Conservation (phyloP, 768 basidiomycete species). For the Mycena albidolilacea region DNA sequence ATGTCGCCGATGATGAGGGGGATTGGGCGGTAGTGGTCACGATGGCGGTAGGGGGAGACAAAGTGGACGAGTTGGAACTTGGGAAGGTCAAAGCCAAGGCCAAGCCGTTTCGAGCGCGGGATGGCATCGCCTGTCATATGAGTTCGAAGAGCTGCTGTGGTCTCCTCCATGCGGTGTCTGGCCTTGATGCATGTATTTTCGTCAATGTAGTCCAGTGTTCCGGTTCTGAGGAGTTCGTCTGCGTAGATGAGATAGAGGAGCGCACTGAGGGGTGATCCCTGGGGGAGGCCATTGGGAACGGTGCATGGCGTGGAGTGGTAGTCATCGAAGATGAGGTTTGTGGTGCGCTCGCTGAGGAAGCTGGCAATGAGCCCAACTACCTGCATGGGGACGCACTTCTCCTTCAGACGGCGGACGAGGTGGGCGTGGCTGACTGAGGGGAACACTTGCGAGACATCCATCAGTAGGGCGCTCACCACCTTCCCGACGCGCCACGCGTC, state of each 20-base stretch:
- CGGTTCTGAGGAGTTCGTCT: conserved; percentile 1
- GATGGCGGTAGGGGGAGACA: neutral
- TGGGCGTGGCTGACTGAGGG: conserved; percentile 15
- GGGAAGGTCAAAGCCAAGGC: neutral
- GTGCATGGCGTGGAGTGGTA: neutral
- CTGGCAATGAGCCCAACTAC: neutral
- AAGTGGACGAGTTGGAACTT: neutral
- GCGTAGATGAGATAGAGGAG: conserved; percentile 23
- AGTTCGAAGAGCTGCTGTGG: neutral
- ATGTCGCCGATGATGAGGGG: neutral
- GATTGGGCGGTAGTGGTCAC: conserved; percentile 11
- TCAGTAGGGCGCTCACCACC: conserved; percentile 9
- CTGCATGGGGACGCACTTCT: neutral
- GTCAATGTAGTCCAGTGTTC: conserved; percentile 7
- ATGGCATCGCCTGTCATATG: neutral
- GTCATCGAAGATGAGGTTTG: conserved; percentile 28
- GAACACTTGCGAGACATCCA: conserved; percentile 18
- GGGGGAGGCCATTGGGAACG: conserved; percentile 19
- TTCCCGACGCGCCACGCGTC: conserved; percentile 5
- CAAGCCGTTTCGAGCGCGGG: neutral
- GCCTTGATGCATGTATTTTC: neutral
- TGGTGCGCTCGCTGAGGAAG: conserved; percentile 22
- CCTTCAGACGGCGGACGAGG: conserved; percentile 1
- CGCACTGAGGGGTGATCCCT: conserved; percentile 17
- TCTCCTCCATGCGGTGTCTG: neutral